Conservation (phyloP, 495 filamentous ascomycete species). For the Penicillium soppii region DNA sequence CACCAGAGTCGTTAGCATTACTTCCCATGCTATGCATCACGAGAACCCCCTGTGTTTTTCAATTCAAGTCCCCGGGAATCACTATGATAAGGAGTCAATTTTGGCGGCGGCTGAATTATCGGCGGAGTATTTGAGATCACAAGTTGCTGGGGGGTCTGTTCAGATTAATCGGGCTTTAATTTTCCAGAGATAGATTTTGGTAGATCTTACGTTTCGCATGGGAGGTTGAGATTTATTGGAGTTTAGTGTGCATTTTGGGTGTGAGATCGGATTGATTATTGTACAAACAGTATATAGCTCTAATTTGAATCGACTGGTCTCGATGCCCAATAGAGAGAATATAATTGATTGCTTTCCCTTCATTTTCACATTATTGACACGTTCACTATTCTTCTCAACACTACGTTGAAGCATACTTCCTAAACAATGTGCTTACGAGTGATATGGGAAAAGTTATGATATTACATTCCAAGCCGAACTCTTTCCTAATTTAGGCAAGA, state of each 20-base stretch:
- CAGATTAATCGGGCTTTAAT: neutral
- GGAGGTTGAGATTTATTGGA: neutral
- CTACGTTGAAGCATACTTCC: too few relatives aligned
- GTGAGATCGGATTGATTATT: neutral
- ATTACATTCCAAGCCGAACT: too few relatives aligned
- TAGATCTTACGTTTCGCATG: too few relatives aligned
- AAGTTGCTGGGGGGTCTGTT: neutral
- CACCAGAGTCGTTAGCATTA: slow-evolving; percentile 3
- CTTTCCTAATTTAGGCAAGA: too few relatives aligned
- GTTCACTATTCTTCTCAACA: too few relatives aligned
- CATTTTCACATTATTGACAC: too few relatives aligned
- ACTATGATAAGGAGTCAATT: neutral
- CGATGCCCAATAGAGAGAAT: too few relatives aligned
- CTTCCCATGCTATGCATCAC: slow-evolving; percentile 1
- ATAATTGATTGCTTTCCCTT: too few relatives aligned
- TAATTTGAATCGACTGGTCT: too few relatives aligned
- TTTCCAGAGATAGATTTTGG: neutral
- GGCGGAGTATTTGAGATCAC: neutral
- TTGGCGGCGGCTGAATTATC: slow-evolving; percentile 2
- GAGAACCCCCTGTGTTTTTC: neutral
- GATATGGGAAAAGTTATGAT: too few relatives aligned
- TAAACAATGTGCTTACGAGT: too few relatives aligned
- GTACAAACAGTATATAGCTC: too few relatives aligned
- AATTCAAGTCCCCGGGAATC: neutral
- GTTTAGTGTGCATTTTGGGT: neutral